Evolutionary conservation across 2,329 filamentous ascomycete species (phyloP).

Genomic region (Alternaria infectoria): DNA sequence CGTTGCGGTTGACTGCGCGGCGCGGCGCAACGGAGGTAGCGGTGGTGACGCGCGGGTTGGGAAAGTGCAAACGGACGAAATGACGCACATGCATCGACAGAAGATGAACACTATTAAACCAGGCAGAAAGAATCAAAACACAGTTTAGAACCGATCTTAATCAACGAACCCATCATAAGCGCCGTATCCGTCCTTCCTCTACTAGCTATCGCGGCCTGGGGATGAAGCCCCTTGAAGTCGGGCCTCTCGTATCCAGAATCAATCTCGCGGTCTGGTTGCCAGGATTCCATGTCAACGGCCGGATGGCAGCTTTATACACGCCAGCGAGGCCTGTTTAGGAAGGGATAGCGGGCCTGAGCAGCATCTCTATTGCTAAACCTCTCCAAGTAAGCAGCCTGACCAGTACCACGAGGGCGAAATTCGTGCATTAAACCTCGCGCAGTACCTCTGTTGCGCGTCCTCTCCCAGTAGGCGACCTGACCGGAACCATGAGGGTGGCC

Average conservation of each 20-base stretch:
- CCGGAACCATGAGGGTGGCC: no score
- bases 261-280: neutral
- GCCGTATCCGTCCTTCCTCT: neutral
- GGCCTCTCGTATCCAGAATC: neutral
- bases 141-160: neutral
- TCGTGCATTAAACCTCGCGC: no score
- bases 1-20: neutral
- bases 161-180: neutral
- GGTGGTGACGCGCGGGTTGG: no score
- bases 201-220: neutral
- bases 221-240: neutral
- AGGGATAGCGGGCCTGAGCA: rapidly evolving
- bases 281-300: neutral
- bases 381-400: no score
- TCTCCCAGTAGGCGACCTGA: no score
- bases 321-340: neutral
- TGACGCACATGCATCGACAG: neutral
- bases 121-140: neutral
- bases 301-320: neutral
- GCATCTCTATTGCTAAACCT: neutral
- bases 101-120: neutral
- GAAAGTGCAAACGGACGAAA: neutral
- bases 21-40: neutral
- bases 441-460: no score
- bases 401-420: no score